Base-by-base conservation (phyloP, 495 filamentous ascomycete species). In the Aspergillus asperescens region DNA sequence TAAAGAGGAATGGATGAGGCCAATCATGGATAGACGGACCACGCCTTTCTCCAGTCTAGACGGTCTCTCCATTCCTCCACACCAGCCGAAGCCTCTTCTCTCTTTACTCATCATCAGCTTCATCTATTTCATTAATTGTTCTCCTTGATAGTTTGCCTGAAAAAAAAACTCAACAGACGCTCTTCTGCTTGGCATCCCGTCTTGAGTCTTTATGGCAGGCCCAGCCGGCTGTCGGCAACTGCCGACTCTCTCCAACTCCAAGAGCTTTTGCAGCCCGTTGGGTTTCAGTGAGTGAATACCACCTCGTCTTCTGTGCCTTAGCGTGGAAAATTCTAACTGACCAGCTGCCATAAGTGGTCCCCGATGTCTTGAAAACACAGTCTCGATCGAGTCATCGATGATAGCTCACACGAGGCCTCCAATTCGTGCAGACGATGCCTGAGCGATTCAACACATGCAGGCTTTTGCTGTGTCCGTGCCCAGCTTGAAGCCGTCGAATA, bases 151-250 rank as follows among this genome's bases (percentile, higher is more conserved):
- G 18, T 10, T 25, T n/a, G 38, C 9, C 38, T 27, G 13, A 5
- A n/a, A 2, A n/a, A 13, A 42, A n/a, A 32, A 20, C 19, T 7
- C 13, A 9, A 32, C 10, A 12, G 29, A 32, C 10, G 29, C 29
- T 32, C 29, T 10, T 10, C 20, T 35, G 44, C 44, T 47, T 47
- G 44, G 44, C 44, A 47, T 24, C 44, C 15, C 6, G 18, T 20
- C 28, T n/a, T n/a, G 39, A 47, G 44, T 13, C 44, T 35, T 19
- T 16, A 32, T 43, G 40, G 29, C 27, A 47, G 25, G 44, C 44
- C 44, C 44, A 47, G 44, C 28, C 44, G 44, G 44, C 16, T 47
- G 44, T 47, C 44, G 44, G 44, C 44, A 47, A 47, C 18, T 47
- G 16, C 44, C 44, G 44, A 35, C 44, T 34, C 29, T 35, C 20